Conservation (phyloP, 23 red algal genomes). For the Rhodosorus marinus region DNA sequence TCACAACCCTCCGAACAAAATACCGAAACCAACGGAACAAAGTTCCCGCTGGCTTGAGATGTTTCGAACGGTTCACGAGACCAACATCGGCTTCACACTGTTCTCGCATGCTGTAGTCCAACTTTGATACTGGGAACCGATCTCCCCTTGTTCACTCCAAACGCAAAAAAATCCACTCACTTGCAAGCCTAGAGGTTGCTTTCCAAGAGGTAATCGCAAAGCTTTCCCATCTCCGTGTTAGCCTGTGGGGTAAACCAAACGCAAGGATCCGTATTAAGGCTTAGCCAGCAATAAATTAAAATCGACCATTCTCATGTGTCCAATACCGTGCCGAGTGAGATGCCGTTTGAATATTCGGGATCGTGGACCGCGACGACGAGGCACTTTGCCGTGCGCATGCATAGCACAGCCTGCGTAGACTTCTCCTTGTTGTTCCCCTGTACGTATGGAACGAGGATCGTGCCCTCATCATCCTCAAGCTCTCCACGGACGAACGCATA, state of each 20-base stretch:
- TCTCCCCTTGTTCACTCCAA: background rate
- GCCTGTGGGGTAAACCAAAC: conserved; percentile 4
- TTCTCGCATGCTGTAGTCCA: background rate
- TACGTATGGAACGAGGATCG: conserved; percentile 54
- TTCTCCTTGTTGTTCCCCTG: conserved; percentile 37
- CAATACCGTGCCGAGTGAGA: conserved; percentile 35
- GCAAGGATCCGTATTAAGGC: background rate
- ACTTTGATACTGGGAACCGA: background rate
- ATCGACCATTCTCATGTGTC: too few species aligned
- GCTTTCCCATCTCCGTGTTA: conserved; percentile 23
- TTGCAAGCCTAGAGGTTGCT: conserved; percentile 4
- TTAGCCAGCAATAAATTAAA: background rate
- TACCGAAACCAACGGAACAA: too few species aligned
- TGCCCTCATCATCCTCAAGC: conserved; percentile 61
- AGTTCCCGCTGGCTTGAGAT: background rate
- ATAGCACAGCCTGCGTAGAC: conserved; percentile 31
- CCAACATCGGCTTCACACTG: background rate
- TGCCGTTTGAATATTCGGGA: conserved; percentile 39
- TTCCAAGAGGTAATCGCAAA: conserved; percentile 23
- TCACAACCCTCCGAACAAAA: too few species aligned
- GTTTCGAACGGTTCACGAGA: background rate
- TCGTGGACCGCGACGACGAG: conserved; percentile 60
- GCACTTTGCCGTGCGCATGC: conserved; percentile 42
- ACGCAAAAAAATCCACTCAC: background rate
- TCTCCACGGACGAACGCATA: conserved; percentile 73